A percentile compares a stretch with the other conserved stretches of the same genome.
These are phyloP conservation scores for Cystofilobasidium capitatum DNA, from an alignment of 768 basidiomycete genomes.

Conservation along the genomic window DNA sequence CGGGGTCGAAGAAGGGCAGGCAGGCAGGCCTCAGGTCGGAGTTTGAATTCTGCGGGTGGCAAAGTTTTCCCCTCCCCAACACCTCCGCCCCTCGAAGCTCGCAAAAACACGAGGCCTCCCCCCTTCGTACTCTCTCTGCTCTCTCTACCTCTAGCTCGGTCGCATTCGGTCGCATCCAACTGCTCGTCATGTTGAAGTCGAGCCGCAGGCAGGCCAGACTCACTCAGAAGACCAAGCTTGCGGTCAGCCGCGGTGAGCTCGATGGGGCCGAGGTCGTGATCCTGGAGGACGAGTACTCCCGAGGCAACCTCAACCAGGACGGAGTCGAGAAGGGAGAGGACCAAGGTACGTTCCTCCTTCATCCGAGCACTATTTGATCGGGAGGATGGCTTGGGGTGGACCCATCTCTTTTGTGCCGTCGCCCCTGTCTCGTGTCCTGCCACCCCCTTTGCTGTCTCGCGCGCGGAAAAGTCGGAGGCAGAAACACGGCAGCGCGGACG, in stretches of 20 bases:
- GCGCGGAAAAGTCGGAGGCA: constrained; percentile 4
- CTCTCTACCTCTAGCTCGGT: background rate
- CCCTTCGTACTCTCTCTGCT: background rate
- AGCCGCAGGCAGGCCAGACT: constrained; percentile 24
- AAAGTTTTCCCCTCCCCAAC: no score
- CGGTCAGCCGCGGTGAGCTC: constrained; percentile 19
- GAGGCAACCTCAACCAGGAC: constrained; percentile 23
- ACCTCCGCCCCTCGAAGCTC: no score
- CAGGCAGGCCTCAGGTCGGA: background rate
- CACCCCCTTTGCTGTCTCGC: background rate
- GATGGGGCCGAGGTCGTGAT: constrained; percentile 18
- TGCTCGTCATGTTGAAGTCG: constrained; percentile 19
- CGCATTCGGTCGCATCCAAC: background rate
- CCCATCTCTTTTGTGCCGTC: background rate
- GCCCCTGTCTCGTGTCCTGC: background rate
- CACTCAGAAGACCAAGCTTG: constrained; percentile 23
- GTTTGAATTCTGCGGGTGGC: no score
- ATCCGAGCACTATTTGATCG: background rate
- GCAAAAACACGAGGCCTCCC: no score
- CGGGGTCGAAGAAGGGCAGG: no score
- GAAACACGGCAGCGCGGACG: background rate
- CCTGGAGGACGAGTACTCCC: constrained; percentile 21
- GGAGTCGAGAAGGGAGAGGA: constrained; percentile 27
- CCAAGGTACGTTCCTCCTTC: constrained; percentile 18
- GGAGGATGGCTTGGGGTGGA: constrained; percentile 1